Evolutionary conservation across 2,329 filamentous ascomycete species (phyloP), one percentile per base, ranked within the genome.

Genomic region (Diaporthe longicolla): DNA sequence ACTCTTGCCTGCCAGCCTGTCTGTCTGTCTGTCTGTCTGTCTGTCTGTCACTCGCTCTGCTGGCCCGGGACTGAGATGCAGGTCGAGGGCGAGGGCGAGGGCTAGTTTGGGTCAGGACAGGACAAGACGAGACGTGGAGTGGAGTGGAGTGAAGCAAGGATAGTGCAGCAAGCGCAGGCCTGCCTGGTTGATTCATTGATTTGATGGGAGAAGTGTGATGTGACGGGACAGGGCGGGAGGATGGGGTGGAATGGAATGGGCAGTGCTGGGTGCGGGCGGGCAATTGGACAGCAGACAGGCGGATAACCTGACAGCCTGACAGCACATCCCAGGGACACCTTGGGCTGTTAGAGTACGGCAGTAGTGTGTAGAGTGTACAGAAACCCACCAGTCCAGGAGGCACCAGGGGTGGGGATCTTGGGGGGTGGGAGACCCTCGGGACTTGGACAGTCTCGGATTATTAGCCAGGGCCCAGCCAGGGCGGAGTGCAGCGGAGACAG

Each of bases 381-480:
- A 37, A 48, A 37, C 21, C 63, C 13, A 54, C 32, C 48, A 54
- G 63, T 35, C 43, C 61, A 65, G 61, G 61, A 65, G 61, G 13
- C 9, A 59, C 40, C 54, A 55, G 59, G 70, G 50, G 63, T 73
- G 59, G 43, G 32, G 70, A 10, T 21, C n/a, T 5, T 24, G 35
- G 57, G 69, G 35, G 37, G 35, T 7, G 24, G 37, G 59, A 26
- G 45, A 29, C 58, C 17, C 37, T 63, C 37, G 63, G 63, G 63
- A 68, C 63, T 68, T 68, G 63, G 63, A 54, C 63, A 68, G 63
- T 68, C 63, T 68, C 63, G 63, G 63, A 68, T 68, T 54, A 68
- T 68, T 54, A 68, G 63, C 63, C 63, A 68, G 63, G 59, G 57
- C 70, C 58, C 70, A 63, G 70, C 70, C 58, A 71, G 70, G 35